Conservation (phyloP, 805 yeast genomes). For the Debaryomyces maramus region DNA sequence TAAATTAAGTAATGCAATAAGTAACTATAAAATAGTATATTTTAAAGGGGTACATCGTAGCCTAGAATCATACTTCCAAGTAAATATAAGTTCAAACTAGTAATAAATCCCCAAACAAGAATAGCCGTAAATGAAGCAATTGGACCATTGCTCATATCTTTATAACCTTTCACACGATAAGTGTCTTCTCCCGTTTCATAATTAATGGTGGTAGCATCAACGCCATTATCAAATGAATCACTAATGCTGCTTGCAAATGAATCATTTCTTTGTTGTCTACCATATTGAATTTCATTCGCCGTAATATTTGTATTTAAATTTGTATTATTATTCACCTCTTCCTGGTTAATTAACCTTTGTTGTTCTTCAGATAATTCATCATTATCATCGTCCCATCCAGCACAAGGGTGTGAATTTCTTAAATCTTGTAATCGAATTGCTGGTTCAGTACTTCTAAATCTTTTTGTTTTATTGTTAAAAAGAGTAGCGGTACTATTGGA, state of each 20-base stretch:
- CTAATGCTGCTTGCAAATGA: not conserved
- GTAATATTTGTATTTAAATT: not conserved
- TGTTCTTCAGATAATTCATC: slow-evolving; percentile 20
- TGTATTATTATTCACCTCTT: not conserved
- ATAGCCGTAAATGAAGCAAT: slow-evolving; percentile 54
- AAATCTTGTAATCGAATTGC: slow-evolving; percentile 42
- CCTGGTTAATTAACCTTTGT: slow-evolving; percentile 13
- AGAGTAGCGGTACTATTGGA: not conserved
- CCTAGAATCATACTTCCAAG: slow-evolving; percentile 40
- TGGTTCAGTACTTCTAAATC: slow-evolving; percentile 36
- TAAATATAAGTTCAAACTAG: slow-evolving; percentile 70
- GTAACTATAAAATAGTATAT: not conserved
- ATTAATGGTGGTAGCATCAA: not conserved
- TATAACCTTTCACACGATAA: slow-evolving; percentile 34
- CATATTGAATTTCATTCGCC: not conserved
- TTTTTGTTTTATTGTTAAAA: slow-evolving; percentile 6
- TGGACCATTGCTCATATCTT: slow-evolving; percentile 72
- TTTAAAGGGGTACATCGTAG: slow-evolving; percentile 27
- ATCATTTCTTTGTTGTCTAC: not conserved
- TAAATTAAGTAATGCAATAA: slow-evolving; percentile 1
- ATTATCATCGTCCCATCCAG: slow-evolving; percentile 40
- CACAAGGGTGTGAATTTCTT: slow-evolving; percentile 43
- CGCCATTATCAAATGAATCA: not conserved
- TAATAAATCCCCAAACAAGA: slow-evolving; percentile 67
- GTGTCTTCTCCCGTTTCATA: slow-evolving; percentile 12